Percentiles rank a stretch among this genome's conserved stretches.
These are phyloP conservation scores for Cladophialophora carrionii DNA, from an alignment of 2,329 filamentous ascomycete genomes.

Conservation along the genomic window DNA sequence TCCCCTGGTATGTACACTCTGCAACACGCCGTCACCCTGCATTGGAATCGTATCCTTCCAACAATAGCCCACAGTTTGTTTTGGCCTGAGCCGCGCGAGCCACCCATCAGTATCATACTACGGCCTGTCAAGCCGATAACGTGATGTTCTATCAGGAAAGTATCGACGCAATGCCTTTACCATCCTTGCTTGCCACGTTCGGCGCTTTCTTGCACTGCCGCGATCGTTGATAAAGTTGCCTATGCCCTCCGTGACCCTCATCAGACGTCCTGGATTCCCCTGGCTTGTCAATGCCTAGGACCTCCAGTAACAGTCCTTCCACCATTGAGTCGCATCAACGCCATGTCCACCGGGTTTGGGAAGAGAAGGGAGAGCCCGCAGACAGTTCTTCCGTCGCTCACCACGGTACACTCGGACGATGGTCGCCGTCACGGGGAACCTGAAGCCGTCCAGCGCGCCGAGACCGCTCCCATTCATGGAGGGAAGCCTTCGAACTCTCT, in stretches of 20 bases:
- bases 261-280: neutral
- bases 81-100: neutral
- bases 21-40: constrained; percentile 22
- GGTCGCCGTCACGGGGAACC: neutral
- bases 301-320: neutral
- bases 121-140: neutral
- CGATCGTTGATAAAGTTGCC: constrained; percentile 5
- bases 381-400: constrained; percentile 22
- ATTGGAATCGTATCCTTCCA: neutral
- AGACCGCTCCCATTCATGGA: neutral
- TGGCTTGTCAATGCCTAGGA: neutral
- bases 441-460: constrained; percentile 7
- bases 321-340: neutral
- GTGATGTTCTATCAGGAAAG: constrained; percentile 2
- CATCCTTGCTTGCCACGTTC: constrained; percentile 5
- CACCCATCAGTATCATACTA: constrained; percentile 4
- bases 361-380: constrained; percentile 4
- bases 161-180: constrained; percentile 3
- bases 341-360: constrained; percentile 15
- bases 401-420: constrained; percentile 28
- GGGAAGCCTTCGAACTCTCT: constrained; percentile 7
- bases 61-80: neutral
- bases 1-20: neutral
- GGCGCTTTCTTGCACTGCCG: neutral
- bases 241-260: too few relatives aligned